phyloP scores from a whole-genome alignment of 2,329 filamentous ascomycete genomes.

The Neofusicoccum cordaticola region DNA sequence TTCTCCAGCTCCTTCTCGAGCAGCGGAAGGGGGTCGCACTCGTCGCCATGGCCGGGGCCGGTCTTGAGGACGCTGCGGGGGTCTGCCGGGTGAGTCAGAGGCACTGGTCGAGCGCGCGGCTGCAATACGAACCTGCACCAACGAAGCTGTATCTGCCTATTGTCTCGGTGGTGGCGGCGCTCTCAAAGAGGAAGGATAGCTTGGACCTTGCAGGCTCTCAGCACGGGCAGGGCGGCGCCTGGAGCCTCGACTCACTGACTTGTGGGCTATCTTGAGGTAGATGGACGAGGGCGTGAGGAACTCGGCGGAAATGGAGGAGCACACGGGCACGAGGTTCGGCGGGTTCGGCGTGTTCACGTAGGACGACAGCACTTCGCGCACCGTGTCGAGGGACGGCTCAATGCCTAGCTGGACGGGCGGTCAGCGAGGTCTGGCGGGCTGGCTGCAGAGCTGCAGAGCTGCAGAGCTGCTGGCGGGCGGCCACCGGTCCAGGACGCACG shows the following conservation, averaged over 20 bases:
- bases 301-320: conserved; percentile 83
- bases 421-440: neutral
- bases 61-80: conserved; percentile 78
- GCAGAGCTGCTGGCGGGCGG: neutral
- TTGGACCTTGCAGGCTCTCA: conserved; percentile 49
- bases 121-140: conserved; percentile 62
- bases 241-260: conserved; percentile 49
- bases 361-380: conserved; percentile 55
- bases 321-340: conserved; percentile 78
- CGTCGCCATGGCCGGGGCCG: conserved; percentile 80
- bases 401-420: conserved; percentile 27
- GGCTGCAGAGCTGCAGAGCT: neutral
- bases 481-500: neutral
- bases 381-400: conserved; percentile 61
- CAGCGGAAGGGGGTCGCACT: conserved; percentile 76
- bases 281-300: conserved; percentile 92
- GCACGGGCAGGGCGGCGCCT: neutral
- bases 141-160: conserved; percentile 96
- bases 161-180: conserved; percentile 83
- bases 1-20: conserved; percentile 78
- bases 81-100: conserved; percentile 38
- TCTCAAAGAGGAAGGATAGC: conserved; percentile 93
- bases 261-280: conserved; percentile 83
- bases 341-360: conserved; percentile 53
- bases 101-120: neutral